Evolutionary conservation across 2,329 filamentous ascomycete species (phyloP).

Genomic region (Teratosphaeria destructans): DNA sequence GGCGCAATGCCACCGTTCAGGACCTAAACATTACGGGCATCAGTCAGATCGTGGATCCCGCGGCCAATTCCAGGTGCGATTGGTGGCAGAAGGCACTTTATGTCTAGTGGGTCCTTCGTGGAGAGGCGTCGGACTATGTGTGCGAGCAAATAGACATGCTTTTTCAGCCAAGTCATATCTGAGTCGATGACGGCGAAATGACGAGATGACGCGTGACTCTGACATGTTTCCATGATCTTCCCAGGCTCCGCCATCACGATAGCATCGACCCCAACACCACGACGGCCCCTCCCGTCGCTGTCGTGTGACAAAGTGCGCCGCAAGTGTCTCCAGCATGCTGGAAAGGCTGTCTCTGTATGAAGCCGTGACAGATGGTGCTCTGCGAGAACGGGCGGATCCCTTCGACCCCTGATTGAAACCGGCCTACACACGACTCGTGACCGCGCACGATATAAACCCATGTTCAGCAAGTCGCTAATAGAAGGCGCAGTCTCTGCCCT

Average conservation of each 20-base stretch:
- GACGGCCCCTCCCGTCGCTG: not conserved
- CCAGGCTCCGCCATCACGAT: no score
- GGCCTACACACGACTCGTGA: no score
- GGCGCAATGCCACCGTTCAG: slow-evolving; percentile 33
- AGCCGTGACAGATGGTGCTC: not conserved
- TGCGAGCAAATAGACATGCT: not conserved
- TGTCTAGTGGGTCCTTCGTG: slow-evolving; percentile 2
- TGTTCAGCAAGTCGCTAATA: no score
- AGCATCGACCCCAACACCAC: no score
- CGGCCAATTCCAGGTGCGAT: slow-evolving; percentile 39
- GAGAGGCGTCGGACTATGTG: not conserved
- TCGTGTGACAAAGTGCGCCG: not conserved
- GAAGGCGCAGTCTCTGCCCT: no score
- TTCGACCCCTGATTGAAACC: not conserved
- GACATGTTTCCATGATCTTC: no score
- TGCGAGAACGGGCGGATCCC: not conserved
- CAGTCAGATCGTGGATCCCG: slow-evolving; percentile 33
- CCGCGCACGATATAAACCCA: no score
- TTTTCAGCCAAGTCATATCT: not conserved
- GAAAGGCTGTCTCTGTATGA: not conserved
- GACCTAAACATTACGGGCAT: slow-evolving; percentile 35
- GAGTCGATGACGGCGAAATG: no score
- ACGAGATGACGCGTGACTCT: no score
- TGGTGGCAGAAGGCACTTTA: slow-evolving; percentile 45
- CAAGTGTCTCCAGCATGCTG: not conserved